Evolutionary conservation across 345 rosid species (phyloP), one percentile per base, ranked within the genome.

Genomic region (Aquilaria malaccensis): DNA sequence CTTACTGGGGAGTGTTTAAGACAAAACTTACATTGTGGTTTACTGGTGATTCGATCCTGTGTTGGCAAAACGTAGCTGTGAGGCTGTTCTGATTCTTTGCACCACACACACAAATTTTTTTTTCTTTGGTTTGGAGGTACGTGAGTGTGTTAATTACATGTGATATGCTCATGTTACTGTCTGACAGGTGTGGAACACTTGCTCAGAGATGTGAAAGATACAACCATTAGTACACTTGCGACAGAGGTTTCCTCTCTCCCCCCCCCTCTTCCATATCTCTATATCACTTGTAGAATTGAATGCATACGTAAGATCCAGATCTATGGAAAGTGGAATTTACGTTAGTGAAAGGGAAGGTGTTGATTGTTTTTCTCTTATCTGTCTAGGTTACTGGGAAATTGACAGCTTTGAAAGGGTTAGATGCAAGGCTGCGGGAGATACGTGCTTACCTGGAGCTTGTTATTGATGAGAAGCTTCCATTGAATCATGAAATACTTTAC

Each of bases 181-280:
- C 33, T 31, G 47, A 64, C 72, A 83, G 85, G 92, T 41, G 92
- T 86, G 30, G 86, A 86, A 50, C 85, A 79, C 76, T 78, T 83
- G 72, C 78, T 81, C 10, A 76, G 88, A 67, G 92, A 85, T 62
- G 88, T 85, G 45, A 86, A 83, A 33, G 92, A 86, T 54, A 81
- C 87, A 49, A 86, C 92, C 53, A 79, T 86, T 45, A 86, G 89
- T 70, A 83, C 92, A 9, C 85, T 86, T 67, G 88, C 88, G 50
- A 81, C 77, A 2, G 88, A 86, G 86, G 86, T 73, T 67, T 41
- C 46, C 64, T 56, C 32, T 37, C 22, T 47, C 22, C 7, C n/a
- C 22, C 7, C 9, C 6, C 54, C 2, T 41, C 14, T 3, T 14
- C 31, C 30, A 9, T 49, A 46, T 14, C 2, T 14, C 75, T 9